Evolutionary conservation across 495 filamentous ascomycete genomes (phyloP).

Genomic region (Neurospora sp.): DNA sequence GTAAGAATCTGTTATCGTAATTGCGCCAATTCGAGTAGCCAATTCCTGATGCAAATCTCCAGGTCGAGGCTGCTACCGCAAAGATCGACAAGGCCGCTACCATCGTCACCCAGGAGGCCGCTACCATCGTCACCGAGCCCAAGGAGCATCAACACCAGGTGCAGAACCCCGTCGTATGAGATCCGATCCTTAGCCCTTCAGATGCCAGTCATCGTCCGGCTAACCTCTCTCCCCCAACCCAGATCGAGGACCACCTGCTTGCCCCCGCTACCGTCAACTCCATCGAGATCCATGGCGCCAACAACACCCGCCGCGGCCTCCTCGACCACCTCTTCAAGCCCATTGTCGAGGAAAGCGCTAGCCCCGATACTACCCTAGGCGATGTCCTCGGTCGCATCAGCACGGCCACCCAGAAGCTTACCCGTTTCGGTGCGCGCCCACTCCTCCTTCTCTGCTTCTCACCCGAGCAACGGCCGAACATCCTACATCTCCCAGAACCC

Average conservation of each 20-base stretch:
- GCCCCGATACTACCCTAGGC: conserved; percentile 59
- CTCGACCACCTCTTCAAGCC: conserved; percentile 70
- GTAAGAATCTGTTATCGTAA: conserved; percentile 5
- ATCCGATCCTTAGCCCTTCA: background rate
- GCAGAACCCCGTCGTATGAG: background rate
- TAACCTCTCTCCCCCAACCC: background rate
- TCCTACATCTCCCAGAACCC: background rate
- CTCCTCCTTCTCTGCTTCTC: background rate
- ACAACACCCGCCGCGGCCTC: conserved; percentile 67
- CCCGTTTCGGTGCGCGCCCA: conserved; percentile 57
- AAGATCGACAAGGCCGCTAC: background rate
- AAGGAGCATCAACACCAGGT: background rate
- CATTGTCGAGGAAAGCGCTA: conserved; percentile 56
- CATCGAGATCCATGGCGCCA: conserved; percentile 67
- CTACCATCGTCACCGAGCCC: background rate
- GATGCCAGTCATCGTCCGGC: background rate
- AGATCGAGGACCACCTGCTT: conserved; percentile 69
- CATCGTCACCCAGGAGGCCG: background rate
- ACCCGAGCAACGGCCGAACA: background rate
- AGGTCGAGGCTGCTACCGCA: background rate
- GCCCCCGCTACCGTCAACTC: conserved; percentile 63
- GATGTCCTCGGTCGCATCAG: conserved; percentile 65
- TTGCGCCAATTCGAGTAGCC: background rate
- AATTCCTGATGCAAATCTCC: background rate
- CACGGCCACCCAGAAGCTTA: conserved; percentile 58